Conservation (phyloP, 352 stramenopile species). For the Globisporangium alternatum region DNA sequence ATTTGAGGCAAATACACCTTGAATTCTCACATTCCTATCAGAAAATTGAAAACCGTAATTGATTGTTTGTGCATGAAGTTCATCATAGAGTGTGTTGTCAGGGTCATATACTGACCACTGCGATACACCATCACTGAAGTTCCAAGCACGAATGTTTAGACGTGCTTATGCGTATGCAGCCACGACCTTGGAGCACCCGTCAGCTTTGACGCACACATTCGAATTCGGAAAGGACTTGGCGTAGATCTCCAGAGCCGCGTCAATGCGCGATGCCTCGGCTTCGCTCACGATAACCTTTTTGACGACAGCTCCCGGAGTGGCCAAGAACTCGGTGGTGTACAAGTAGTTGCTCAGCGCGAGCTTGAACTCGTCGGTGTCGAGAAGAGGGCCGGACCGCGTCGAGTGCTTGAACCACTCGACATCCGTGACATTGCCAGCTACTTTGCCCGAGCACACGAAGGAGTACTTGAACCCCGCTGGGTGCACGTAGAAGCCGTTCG, state of each 20-base stretch:
- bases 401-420: constrained; percentile 38
- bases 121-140: too few species aligned
- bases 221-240: neutral
- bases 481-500: constrained; percentile 41
- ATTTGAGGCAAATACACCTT: neutral
- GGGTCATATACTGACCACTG: too few species aligned
- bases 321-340: constrained; percentile 31
- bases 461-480: constrained; percentile 38
- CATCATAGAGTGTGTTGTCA: neutral
- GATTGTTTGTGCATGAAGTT: neutral
- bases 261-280: constrained; percentile 45
- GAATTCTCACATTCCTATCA: neutral
- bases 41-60: neutral
- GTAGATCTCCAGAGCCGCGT: constrained; percentile 4
- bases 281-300: constrained; percentile 43
- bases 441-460: constrained; percentile 34
- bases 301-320: constrained; percentile 4
- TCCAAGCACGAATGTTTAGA: too few species aligned
- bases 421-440: constrained; percentile 23
- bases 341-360: constrained; percentile 27
- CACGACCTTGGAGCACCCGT: neutral
- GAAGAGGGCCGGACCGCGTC: constrained; percentile 4
- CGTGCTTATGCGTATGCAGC: neutral
- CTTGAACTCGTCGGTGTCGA: constrained; percentile 13
- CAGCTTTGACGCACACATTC: neutral